Evolutionary conservation across 2,329 filamentous ascomycete genomes (phyloP).

Genomic region (Bipolaris bicolor): DNA sequence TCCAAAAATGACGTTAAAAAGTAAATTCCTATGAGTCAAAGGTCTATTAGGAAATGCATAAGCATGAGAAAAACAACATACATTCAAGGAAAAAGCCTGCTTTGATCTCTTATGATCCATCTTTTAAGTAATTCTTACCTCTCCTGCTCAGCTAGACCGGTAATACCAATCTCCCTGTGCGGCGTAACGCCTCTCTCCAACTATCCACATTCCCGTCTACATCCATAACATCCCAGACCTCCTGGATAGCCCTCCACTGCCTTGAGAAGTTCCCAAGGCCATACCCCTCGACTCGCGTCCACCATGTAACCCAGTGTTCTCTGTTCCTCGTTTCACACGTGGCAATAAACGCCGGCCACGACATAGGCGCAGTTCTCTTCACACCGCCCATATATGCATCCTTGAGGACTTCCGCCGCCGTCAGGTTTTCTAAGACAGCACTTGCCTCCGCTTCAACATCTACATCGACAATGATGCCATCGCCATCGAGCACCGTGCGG

Average conservation of each 20-base stretch:
- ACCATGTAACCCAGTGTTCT: background rate
- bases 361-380: background rate
- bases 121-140: background rate
- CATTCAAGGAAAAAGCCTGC: background rate
- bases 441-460: background rate
- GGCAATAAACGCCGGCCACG: background rate
- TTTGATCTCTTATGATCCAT: background rate
- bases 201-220: background rate
- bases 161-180: background rate
- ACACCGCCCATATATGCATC: background rate
- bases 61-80: background rate
- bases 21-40: background rate
- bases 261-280: background rate
- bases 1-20: background rate
- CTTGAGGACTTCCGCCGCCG: background rate
- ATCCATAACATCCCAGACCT: background rate
- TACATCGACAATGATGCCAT: background rate
- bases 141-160: background rate
- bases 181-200: background rate
- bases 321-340: background rate
- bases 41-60: background rate
- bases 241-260: background rate
- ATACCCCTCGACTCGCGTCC: background rate
- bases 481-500: background rate
- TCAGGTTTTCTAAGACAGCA: background rate